A percentile compares a stretch with the other conserved stretches of the same genome.
Conservation (phyloP, 306 rosid genomes). For the Prosopis cineraria region DNA sequence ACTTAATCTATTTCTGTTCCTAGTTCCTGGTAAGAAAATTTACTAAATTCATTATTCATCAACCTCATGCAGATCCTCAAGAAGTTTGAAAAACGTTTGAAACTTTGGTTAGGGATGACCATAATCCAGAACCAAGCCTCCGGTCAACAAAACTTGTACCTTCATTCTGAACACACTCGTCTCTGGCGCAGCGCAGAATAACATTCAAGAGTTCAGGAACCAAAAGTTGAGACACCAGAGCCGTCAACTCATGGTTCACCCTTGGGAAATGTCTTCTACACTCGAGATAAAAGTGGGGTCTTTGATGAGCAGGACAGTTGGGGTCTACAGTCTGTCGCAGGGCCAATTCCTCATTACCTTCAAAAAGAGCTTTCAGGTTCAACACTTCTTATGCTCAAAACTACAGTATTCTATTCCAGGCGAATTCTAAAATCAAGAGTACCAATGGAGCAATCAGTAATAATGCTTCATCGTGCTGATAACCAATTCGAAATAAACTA, state of each 20-base stretch:
- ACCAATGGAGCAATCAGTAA: background rate
- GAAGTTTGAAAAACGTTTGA: slow-evolving; percentile 19
- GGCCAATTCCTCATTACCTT: background rate
- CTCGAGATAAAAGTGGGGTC: background rate
- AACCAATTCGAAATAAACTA: too few species aligned
- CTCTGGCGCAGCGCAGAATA: slow-evolving; percentile 9
- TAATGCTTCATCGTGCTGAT: background rate
- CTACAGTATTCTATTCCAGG: background rate
- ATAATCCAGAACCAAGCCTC: slow-evolving; percentile 12
- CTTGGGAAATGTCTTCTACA: background rate
- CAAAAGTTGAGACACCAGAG: background rate
- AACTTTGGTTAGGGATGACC: background rate
- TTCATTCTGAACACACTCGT: slow-evolving; percentile 5
- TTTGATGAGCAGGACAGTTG: background rate
- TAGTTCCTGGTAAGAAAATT: too few species aligned
- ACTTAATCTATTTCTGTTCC: too few species aligned
- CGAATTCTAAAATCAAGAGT: background rate
- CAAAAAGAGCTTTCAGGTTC: background rate
- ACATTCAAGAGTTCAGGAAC: background rate
- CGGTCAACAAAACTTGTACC: slow-evolving; percentile 26
- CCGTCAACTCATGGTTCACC: background rate
- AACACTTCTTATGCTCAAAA: background rate
- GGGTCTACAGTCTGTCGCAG: background rate
- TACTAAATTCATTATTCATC: too few species aligned
- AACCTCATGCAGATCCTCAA: too few species aligned